Evolutionary conservation across 768 basidiomycete species (phyloP), one percentile per base, ranked within the genome.

Genomic region (Amanita fuliginea): DNA sequence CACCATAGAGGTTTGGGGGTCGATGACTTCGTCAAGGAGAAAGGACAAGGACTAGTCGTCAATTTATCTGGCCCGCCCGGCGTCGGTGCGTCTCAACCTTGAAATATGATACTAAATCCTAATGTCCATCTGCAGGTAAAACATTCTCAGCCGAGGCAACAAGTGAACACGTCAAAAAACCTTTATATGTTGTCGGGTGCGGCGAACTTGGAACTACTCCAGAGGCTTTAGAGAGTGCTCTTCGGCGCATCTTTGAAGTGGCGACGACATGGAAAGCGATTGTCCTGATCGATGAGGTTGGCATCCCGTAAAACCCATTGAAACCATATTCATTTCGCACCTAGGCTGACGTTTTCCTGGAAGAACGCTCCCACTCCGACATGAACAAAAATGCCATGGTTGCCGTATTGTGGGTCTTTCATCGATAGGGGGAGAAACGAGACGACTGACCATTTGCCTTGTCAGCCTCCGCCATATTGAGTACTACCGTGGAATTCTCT

Each of bases 321-420:
- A 16, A 19, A n/a, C 18, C 9, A 30, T 36, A n/a, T 37, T 53
- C 35, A 65, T 35, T 7, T 26, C 21, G 44, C 13, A 26, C 3
- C 3, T 21, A 70, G 65, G 80, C 81, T 4, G 81, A 86, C 61
- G 81, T 86, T 3, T 86, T 83, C 73, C 69, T 86, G 26, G 82
- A 84, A 56, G 76, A 78, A 59, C 75, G 82, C 5, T 78, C 78
- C 3, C 64, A 82, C 34, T 77, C 81, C 49, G 76, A 83, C 56
- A 59, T 83, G 10, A 71, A 79, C 56, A 71, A 82, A 9, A 86
- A 84, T 55, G 81, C 81, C 0, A 81, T 84, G 74, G 81, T 86
- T 5, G 80, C 81, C 3, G 81, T 83, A 10, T 83, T 80, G 73
- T 75, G 68, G 59, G 28, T 40, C 16, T 35, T 41, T 32, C 21